A percentile compares a stretch with the other conserved stretches of the same genome.
Conservation (phyloP, 768 basidiomycete genomes). For the Tylopilus felleus region DNA sequence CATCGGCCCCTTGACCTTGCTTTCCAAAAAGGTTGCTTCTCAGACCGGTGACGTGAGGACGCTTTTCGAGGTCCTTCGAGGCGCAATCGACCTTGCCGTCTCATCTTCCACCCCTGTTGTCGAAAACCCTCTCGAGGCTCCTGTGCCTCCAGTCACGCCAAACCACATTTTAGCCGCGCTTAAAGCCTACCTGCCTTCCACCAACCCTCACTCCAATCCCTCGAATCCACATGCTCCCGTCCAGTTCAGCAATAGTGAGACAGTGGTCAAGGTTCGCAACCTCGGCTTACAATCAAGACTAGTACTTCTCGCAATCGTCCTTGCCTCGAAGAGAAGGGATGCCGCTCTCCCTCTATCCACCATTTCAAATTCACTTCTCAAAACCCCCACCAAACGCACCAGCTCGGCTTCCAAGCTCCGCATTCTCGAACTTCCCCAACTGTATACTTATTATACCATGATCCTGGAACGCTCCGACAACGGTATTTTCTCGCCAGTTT, state of each 20-base stretch:
- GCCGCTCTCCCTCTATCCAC: constrained; percentile 51
- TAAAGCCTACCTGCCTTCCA: constrained; percentile 61
- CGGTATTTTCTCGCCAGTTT: constrained; percentile 59
- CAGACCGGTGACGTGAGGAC: constrained; percentile 81
- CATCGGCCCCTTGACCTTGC: constrained; percentile 57
- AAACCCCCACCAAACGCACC: constrained; percentile 53
- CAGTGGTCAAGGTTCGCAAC: constrained; percentile 58
- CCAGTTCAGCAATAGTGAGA: constrained; percentile 51
- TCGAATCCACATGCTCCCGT: constrained; percentile 19
- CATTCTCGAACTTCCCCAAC: constrained; percentile 53
- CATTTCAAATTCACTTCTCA: constrained; percentile 31
- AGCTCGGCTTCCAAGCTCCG: constrained; percentile 35
- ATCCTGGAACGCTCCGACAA: constrained; percentile 56
- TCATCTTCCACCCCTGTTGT: constrained; percentile 19
- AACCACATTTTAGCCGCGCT: constrained; percentile 69
- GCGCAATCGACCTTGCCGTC: constrained; percentile 72
- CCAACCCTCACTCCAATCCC: constrained; percentile 13
- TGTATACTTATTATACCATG: constrained; percentile 61
- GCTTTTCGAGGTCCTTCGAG: constrained; percentile 75
- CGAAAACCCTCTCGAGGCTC: constrained; percentile 29
- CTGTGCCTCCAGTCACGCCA: constrained; percentile 52
- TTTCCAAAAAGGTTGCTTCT: constrained; percentile 78
- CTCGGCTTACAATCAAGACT: constrained; percentile 75
- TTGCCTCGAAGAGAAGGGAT: constrained; percentile 62
- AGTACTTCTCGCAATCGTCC: constrained; percentile 58